These are phyloP conservation scores for Bathelium albidoporum DNA, from an alignment of 495 filamentous ascomycete species.

Conservation along the genomic window DNA sequence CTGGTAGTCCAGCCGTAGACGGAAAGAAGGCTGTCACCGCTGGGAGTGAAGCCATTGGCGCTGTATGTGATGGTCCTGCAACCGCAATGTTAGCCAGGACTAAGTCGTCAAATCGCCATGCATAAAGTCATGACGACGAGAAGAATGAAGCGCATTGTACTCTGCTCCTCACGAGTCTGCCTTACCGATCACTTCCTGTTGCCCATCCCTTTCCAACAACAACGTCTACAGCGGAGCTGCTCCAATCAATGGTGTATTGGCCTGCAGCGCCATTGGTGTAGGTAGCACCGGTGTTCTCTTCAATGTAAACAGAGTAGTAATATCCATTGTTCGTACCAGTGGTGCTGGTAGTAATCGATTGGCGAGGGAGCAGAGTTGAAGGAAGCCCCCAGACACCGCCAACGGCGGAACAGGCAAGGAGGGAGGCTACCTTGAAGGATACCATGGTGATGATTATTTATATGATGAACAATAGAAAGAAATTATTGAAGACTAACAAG, in stretches of 20 bases:
- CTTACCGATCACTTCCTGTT: constrained; percentile 17
- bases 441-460: background rate
- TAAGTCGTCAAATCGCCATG: background rate
- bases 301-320: constrained; percentile 27
- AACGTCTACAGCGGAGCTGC: constrained; percentile 19
- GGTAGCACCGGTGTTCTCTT: constrained; percentile 16
- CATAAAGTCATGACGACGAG: background rate
- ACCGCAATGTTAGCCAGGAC: background rate
- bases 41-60: constrained; percentile 40
- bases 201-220: constrained; percentile 28
- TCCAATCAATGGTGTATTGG: constrained; percentile 21
- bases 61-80: constrained; percentile 34
- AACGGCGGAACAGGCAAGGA: background rate
- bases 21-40: constrained; percentile 43
- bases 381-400: background rate
- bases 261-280: constrained; percentile 23
- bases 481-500: too few relatives aligned
- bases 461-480: too few relatives aligned
- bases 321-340: constrained; percentile 17
- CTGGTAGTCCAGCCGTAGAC: constrained; percentile 51
- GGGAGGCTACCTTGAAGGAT: background rate
- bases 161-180: background rate
- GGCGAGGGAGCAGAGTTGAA: background rate
- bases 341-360: background rate
- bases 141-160: background rate